Conservation (phyloP, 345 rosid genomes). For the Salix caprea region DNA sequence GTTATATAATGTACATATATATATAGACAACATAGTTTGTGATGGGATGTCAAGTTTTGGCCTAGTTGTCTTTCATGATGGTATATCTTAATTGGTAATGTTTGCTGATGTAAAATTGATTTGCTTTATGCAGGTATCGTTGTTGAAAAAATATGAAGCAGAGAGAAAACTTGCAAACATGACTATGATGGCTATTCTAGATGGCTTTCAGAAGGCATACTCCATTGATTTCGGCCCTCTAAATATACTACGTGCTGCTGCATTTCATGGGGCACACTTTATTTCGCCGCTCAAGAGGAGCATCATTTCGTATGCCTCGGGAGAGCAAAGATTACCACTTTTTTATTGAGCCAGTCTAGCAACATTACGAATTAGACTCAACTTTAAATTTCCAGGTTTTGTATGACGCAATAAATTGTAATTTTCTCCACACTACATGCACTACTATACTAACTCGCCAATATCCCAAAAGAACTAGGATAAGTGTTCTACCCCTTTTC, state of each 20-base stretch:
- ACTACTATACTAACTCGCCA: neutral
- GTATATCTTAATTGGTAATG: too few relatives aligned
- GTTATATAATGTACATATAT: too few relatives aligned
- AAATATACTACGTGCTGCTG: constrained; percentile 75
- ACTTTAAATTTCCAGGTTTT: neutral
- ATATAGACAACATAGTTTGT: too few relatives aligned
- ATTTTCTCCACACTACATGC: neutral
- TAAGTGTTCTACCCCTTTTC: too few relatives aligned
- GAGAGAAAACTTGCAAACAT: constrained; percentile 78
- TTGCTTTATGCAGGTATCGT: constrained; percentile 36
- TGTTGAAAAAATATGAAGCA: constrained; percentile 65
- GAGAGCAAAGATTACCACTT: constrained; percentile 58
- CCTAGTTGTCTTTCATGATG: too few relatives aligned
- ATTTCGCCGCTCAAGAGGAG: constrained; percentile 73
- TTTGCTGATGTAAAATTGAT: neutral
- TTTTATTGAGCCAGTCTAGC: constrained; percentile 20
- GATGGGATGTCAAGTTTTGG: too few relatives aligned
- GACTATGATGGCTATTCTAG: constrained; percentile 83
- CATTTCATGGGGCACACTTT: constrained; percentile 69
- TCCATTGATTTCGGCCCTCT: constrained; percentile 77
- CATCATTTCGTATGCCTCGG: constrained; percentile 81
- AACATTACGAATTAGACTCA: neutral
- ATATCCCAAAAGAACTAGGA: too few relatives aligned
- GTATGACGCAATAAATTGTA: neutral
- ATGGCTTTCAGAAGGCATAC: constrained; percentile 85